phyloP scores from a whole-genome alignment of 805 yeast species.

The Zygotorulaspora danielsina region DNA sequence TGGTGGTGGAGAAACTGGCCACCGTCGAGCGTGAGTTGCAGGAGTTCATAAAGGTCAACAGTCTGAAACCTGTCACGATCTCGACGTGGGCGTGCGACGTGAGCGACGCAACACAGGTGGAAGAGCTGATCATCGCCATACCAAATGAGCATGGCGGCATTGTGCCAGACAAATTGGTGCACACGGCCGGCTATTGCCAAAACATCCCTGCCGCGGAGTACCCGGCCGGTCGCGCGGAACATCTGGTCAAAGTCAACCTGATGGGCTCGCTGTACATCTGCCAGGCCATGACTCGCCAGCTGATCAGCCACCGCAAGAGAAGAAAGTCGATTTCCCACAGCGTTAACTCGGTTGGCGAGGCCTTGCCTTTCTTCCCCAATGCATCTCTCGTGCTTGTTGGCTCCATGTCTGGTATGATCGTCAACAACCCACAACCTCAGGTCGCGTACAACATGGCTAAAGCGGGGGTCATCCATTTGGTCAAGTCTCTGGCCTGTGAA shows the following conservation, averaged over 20 bases:
- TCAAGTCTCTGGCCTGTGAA: slow-evolving; percentile 69
- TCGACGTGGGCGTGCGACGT: slow-evolving; percentile 73
- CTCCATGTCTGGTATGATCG: slow-evolving; percentile 76
- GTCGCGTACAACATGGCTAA: slow-evolving; percentile 79
- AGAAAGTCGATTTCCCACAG: slow-evolving; percentile 51
- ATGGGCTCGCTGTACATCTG: slow-evolving; percentile 66
- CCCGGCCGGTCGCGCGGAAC: slow-evolving; percentile 66
- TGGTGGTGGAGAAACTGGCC: slow-evolving; percentile 56
- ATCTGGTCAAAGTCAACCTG: slow-evolving; percentile 64
- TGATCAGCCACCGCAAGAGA: slow-evolving; percentile 17
- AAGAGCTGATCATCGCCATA: slow-evolving; percentile 48
- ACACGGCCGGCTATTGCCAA: slow-evolving; percentile 84
- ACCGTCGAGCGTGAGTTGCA: slow-evolving; percentile 48
- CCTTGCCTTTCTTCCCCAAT: slow-evolving; percentile 29
- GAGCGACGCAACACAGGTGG: slow-evolving; percentile 58
- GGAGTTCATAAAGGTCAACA: slow-evolving; percentile 44
- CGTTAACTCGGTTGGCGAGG: slow-evolving; percentile 42
- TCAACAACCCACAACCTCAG: slow-evolving; percentile 76
- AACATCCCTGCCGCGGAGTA: slow-evolving; percentile 74
- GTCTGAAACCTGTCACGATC: slow-evolving; percentile 35
- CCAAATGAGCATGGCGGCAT: slow-evolving; percentile 53
- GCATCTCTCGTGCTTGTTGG: slow-evolving; percentile 61
- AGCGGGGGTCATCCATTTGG: slow-evolving; percentile 82
- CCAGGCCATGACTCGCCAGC: slow-evolving; percentile 24
- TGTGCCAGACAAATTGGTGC: slow-evolving; percentile 61